Evolutionary conservation across 257 asterid genomes (phyloP), one percentile per base, ranked within the genome.

Genomic region (Penstemon newberryi): DNA sequence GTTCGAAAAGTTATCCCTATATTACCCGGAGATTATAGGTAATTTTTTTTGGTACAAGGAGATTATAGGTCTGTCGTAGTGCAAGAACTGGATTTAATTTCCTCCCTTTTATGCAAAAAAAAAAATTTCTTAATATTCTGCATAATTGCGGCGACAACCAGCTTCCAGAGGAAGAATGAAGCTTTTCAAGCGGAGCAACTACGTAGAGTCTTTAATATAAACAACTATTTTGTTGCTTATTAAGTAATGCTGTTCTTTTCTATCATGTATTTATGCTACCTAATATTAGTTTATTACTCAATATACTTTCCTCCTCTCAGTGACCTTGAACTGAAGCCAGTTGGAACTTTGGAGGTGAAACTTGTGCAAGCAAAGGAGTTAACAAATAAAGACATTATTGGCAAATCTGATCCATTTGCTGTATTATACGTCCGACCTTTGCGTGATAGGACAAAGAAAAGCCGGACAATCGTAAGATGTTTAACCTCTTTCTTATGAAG

Each of bases 341-440:
- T 82, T 53, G 99, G 99, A 60, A 83, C 72, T 49, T 73, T 94
- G 82, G 96, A 89, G 81, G 99, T 94, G 82, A 94, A 91, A 78
- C 98, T 94, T 55, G 92, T 94, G 71, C 96, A 94, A 79, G 99
- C 99, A 18, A 94, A 85, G 81, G 96, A 84, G 51, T 81, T 94
- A 39, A 87, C 98, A 67, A 94, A 94, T 74, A 94, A 91, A 81
- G 99, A 94, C 85, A 73, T 94, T 40, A 89, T 94, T 60, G 99
- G 99, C 75, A 94, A 94, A 77, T 94, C 99, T 67, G 99, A 94
- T 79, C 99, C 99, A 56, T 94, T 60, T 81, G 96, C 99, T 56
- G 87, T 82, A 68, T 56, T 91, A 64, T 94, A 82, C 65, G 91
- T 94, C 12, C 96, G 99, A 7, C 99, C 99, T 45, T 56, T 94